Evolutionary conservation across 2,329 filamentous ascomycete genomes (phyloP).

Genomic region (Pseudodiploospora longispora): DNA sequence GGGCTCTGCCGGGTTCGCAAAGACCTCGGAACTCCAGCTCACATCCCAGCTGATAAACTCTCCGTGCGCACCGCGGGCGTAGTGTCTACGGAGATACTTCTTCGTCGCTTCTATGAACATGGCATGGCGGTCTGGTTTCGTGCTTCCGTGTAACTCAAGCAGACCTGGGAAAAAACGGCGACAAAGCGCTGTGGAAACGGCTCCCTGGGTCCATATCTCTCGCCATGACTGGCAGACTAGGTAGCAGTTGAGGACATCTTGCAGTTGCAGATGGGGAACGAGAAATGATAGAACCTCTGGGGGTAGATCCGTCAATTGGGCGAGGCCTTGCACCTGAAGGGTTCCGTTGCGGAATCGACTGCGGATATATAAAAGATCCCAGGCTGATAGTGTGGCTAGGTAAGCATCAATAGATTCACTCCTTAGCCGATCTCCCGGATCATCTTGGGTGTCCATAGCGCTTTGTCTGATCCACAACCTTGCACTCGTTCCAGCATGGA

Average conservation of each 20-base stretch:
- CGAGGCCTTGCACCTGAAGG: constrained; percentile 14
- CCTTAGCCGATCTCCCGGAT: neutral
- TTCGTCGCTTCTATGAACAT: constrained; percentile 11
- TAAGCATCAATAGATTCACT: constrained; percentile 16
- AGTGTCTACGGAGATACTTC: constrained; percentile 10
- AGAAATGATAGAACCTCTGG: constrained; percentile 19
- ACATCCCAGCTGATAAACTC: constrained; percentile 12
- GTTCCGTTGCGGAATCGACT: constrained; percentile 8
- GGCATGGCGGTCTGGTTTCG: constrained; percentile 6
- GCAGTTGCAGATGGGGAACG: constrained; percentile 13
- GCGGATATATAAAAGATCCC: constrained; percentile 20
- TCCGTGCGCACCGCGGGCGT: neutral
- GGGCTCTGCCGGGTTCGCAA: constrained; percentile 1
- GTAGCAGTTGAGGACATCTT: constrained; percentile 18
- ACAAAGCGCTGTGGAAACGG: constrained; percentile 13
- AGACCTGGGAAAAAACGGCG: constrained; percentile 20
- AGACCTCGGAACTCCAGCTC: constrained; percentile 5
- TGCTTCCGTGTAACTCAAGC: constrained; percentile 9
- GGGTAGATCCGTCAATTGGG: constrained; percentile 19
- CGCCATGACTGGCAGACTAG: constrained; percentile 20
- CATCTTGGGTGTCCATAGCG: neutral
- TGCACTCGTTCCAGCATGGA: too few relatives aligned
- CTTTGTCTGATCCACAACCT: too few relatives aligned
- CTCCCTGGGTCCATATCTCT: constrained; percentile 15
- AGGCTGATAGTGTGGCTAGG: constrained; percentile 16